Conservation (phyloP, 805 yeast genomes). For the Candida piceae region DNA sequence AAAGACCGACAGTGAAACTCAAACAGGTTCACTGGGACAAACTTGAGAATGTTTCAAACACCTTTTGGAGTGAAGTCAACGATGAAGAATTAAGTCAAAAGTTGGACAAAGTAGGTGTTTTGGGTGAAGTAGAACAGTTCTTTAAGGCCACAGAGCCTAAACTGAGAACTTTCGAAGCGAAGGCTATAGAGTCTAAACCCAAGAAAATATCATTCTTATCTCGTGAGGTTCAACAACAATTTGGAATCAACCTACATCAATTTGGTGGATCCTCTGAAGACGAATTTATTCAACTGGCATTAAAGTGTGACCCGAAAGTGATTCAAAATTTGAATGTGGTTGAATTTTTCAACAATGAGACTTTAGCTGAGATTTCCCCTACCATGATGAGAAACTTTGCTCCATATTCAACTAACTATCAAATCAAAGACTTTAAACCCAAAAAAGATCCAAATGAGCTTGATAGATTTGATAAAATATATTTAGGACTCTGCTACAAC, state of each 20-base stretch:
- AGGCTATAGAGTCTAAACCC: conserved; percentile 35
- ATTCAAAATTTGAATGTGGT: conserved; percentile 51
- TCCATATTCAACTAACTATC: conserved; percentile 56
- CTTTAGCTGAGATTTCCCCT: conserved; percentile 53
- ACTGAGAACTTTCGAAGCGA: conserved; percentile 24
- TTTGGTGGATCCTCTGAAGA: conserved; percentile 49
- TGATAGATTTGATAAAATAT: conserved; percentile 67
- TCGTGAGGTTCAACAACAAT: conserved; percentile 71
- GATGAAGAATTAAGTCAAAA: conserved; percentile 42
- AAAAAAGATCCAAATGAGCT: conserved; percentile 52
- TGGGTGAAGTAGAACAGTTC: conserved; percentile 55
- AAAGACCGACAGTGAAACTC: conserved; percentile 37
- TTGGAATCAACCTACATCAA: conserved; percentile 71
- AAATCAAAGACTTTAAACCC: conserved; percentile 33
- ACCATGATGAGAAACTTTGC: conserved; percentile 50
- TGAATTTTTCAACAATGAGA: conserved; percentile 69
- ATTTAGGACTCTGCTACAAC: conserved; percentile 61
- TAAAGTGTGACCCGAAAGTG: conserved; percentile 55
- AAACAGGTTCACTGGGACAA: conserved; percentile 85
- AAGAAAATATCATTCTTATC: conserved; percentile 54
- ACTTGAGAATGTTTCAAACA: conserved; percentile 49
- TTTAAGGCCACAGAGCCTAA: conserved; percentile 41
- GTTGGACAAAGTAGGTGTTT: conserved; percentile 54
- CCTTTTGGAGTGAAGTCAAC: conserved; percentile 57
- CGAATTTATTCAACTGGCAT: conserved; percentile 48